Evolutionary conservation across 1,284 basidiomycete genomes (phyloP).

Genomic region (Entoloma clypeatum): DNA sequence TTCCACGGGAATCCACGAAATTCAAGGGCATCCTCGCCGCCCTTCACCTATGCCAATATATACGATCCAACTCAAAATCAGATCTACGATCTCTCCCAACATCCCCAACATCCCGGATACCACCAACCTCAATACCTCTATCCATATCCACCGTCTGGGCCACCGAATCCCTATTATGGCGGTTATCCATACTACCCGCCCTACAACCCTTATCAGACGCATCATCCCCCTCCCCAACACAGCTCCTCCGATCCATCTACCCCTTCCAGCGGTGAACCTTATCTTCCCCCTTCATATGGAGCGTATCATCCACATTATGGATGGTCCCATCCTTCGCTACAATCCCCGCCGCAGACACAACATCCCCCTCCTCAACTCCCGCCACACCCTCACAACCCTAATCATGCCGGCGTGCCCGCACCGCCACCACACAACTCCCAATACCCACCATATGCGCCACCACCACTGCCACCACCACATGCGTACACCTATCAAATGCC

Average conservation of each 20-base stretch:
- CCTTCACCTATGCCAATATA: constrained; percentile 65
- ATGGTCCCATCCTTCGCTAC: constrained; percentile 36
- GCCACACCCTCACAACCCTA: constrained; percentile 17
- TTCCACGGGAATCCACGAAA: constrained; percentile 59
- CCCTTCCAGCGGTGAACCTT: constrained; percentile 32
- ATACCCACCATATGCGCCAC: constrained; percentile 30
- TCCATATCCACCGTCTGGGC: constrained; percentile 35
- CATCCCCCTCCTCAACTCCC: constrained; percentile 27
- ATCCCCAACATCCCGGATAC: constrained; percentile 36
- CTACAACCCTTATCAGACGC: constrained; percentile 34
- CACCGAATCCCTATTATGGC: constrained; percentile 30
- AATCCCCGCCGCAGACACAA: constrained; percentile 30
- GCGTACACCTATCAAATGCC: constrained; percentile 44
- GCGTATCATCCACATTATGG: constrained; percentile 38
- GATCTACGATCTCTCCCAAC: constrained; percentile 49
- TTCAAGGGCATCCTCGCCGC: constrained; percentile 69
- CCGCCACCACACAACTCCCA: no score
- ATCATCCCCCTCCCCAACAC: constrained; percentile 33
- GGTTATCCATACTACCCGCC: constrained; percentile 33
- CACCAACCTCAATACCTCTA: constrained; percentile 34
- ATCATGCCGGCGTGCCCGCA: constrained; percentile 24
- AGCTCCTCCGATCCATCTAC: constrained; percentile 32
- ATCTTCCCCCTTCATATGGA: constrained; percentile 31
- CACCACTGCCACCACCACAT: constrained; percentile 35
- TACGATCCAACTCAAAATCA: constrained; percentile 54